Conservation (phyloP, 148 eudicot species). For the Rhododendron griersonianum region DNA sequence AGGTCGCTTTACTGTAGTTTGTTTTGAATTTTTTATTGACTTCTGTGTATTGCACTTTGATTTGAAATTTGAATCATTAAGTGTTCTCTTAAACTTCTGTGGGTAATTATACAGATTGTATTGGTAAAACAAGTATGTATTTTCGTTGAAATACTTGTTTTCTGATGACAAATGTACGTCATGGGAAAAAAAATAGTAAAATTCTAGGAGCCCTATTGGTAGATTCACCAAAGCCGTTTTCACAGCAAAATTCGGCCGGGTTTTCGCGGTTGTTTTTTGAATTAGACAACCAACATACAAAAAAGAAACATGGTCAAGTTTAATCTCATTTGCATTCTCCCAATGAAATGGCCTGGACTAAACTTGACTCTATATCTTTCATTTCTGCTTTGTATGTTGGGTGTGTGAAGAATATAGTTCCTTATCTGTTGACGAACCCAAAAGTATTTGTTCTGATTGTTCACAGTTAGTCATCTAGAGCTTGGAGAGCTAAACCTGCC, state of each 20-base stretch:
- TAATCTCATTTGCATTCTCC: no score
- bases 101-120: background rate
- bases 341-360: no score
- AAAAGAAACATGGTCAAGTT: no score
- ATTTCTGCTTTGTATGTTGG: no score
- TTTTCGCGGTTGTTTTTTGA: background rate
- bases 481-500: background rate
- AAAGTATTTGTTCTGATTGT: background rate
- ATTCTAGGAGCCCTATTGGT: background rate
- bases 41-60: background rate
- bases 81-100: background rate
- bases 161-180: background rate
- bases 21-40: background rate
- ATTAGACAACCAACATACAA: background rate
- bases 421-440: background rate
- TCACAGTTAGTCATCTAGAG: background rate
- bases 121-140: background rate
- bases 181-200: background rate
- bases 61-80: slow-evolving; percentile 2
- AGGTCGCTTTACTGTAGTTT: background rate
- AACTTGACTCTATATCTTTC: no score
- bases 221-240: background rate
- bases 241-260: background rate
- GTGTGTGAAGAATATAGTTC: background rate
- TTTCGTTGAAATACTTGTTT: background rate